phyloP scores from a whole-genome alignment of 139 green algal genomes.

The Tetradesmus lagerheimii region DNA sequence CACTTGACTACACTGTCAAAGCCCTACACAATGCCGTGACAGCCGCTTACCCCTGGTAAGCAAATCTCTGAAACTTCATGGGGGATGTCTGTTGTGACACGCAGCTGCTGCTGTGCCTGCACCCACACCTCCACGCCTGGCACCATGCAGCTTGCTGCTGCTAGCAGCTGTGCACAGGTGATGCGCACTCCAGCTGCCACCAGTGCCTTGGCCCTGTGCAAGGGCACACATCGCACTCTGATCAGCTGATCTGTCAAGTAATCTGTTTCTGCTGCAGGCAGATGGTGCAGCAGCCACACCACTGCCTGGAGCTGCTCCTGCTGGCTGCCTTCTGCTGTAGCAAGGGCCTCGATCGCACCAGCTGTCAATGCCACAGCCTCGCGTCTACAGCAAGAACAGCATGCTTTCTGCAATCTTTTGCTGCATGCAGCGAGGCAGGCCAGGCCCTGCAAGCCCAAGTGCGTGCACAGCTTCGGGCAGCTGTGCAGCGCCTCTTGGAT shows the following conservation, averaged over 20 bases:
- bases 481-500: no score
- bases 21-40: no score
- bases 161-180: no score
- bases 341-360: not conserved
- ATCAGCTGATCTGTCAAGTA: not conserved
- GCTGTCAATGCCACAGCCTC: not conserved
- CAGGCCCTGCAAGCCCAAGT: not conserved
- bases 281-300: not conserved
- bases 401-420: not conserved
- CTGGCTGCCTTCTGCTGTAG: not conserved
- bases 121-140: no score
- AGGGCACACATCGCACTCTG: not conserved
- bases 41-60: no score
- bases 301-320: not conserved
- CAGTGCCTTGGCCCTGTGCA: not conserved
- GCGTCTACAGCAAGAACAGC: no score
- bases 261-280: not conserved
- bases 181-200: not conserved
- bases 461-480: no score
- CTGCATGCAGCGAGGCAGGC: not conserved
- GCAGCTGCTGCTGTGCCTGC: no score
- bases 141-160: no score
- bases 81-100: no score
- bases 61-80: no score
- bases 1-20: no score